Evolutionary conservation across 2,329 filamentous ascomycete species (phyloP).

Genomic region (Huntiella savannae): DNA sequence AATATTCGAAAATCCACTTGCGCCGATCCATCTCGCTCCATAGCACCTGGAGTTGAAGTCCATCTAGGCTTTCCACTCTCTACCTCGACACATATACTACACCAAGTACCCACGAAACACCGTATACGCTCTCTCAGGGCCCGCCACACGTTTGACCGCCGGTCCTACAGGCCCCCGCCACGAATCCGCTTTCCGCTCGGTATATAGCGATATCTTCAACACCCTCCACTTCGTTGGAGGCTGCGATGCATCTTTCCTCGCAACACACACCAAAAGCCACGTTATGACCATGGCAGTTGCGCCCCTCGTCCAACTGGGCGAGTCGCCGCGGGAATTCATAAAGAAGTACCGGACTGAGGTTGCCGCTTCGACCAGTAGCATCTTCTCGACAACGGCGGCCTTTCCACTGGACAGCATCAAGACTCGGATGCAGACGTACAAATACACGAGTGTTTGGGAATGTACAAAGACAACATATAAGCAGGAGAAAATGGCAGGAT

Average conservation of each 20-base stretch:
- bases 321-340: conserved; percentile 8
- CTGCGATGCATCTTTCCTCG: background rate
- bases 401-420: conserved; percentile 82
- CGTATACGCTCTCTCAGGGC: too few relatives aligned
- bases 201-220: background rate
- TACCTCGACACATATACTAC: too few relatives aligned
- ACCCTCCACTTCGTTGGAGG: conserved; percentile 1
- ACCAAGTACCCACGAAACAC: too few relatives aligned
- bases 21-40: too few relatives aligned
- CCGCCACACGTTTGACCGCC: too few relatives aligned
- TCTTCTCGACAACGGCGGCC: conserved; percentile 60
- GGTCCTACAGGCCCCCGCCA: too few relatives aligned
- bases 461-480: conserved; percentile 60
- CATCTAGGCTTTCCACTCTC: too few relatives aligned
- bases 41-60: too few relatives aligned
- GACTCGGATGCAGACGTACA: conserved; percentile 76
- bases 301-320: conserved; percentile 8
- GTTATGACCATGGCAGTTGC: conserved; percentile 7
- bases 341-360: conserved; percentile 54
- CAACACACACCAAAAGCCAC: background rate
- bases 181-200: too few relatives aligned
- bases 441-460: conserved; percentile 54
- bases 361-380: conserved; percentile 55
- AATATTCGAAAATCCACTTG: too few relatives aligned
- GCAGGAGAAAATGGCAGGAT: conserved; percentile 52